Evolutionary conservation across 2,329 filamentous ascomycete genomes (phyloP).

Genomic region (Blastomyces silverae): DNA sequence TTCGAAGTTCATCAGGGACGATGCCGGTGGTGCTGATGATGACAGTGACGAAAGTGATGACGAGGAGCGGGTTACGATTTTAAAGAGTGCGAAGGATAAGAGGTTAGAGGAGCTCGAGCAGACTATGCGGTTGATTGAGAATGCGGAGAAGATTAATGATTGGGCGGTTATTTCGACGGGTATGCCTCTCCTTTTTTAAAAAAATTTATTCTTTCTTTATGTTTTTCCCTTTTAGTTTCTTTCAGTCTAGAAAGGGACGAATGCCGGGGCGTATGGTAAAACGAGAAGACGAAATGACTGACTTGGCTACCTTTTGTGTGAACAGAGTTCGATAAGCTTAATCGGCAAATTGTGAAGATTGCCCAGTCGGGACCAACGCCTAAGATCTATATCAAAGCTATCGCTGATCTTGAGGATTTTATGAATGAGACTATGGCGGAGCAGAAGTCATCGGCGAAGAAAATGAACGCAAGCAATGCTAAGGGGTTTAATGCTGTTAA

Average conservation of each 20-base stretch:
- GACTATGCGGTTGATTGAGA: slow-evolving; percentile 86
- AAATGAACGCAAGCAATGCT: slow-evolving; percentile 96
- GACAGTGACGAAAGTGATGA: slow-evolving; percentile 79
- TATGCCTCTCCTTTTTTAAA: slow-evolving; percentile 44
- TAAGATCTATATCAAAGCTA: slow-evolving; percentile 85
- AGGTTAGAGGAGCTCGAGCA: slow-evolving; percentile 86
- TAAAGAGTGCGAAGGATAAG: slow-evolving; percentile 99
- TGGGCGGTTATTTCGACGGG: slow-evolving; percentile 88
- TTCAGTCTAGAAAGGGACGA: background rate
- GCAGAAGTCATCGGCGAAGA: slow-evolving; percentile 93
- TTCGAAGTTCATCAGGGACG: slow-evolving; percentile 72
- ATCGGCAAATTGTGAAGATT: slow-evolving; percentile 75
- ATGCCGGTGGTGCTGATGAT: slow-evolving; percentile 38
- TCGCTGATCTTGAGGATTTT: slow-evolving; percentile 88
- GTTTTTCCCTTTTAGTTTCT: background rate
- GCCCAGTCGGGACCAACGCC: slow-evolving; percentile 70
- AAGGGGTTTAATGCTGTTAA: slow-evolving; percentile 94
- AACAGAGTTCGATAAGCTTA: slow-evolving; percentile 88
- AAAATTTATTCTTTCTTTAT: background rate
- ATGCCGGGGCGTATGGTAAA: background rate
- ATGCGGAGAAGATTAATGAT: slow-evolving; percentile 94
- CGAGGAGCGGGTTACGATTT: slow-evolving; percentile 74
- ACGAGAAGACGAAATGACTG: slow-evolving; percentile 17
- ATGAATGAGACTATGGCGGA: slow-evolving; percentile 92
- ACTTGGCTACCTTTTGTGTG: slow-evolving; percentile 18